phyloP scores from a whole-genome alignment of 225 moss, liverwort and hornwort genomes.

The Marchantia polymorpha region DNA sequence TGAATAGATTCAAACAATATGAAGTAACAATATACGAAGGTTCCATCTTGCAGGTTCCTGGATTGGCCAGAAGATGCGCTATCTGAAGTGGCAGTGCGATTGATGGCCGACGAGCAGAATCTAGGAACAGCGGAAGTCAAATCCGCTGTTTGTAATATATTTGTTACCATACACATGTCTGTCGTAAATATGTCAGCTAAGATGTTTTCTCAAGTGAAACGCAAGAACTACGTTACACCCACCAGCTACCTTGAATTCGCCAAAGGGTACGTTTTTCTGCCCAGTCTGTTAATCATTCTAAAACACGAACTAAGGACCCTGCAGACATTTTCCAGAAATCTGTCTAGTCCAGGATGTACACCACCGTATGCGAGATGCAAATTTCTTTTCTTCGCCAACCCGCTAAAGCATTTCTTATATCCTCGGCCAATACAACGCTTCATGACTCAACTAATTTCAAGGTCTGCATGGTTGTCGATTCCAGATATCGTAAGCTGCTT shows the following conservation, averaged over 20 bases:
- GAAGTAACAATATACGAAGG: neutral
- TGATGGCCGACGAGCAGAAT: constrained; percentile 61
- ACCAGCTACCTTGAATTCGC: constrained; percentile 84
- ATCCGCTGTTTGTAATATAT: constrained; percentile 58
- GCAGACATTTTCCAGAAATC: neutral
- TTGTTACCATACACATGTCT: constrained; percentile 76
- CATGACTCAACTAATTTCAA: neutral
- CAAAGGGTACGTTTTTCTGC: constrained; percentile 49
- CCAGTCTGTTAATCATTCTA: neutral
- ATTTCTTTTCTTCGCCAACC: no score
- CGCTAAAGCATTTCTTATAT: no score
- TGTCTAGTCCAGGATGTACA: no score
- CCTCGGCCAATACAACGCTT: neutral
- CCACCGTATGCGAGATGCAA: no score
- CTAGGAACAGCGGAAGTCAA: constrained; percentile 45
- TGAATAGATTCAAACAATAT: neutral
- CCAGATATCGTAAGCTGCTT: constrained; percentile 57
- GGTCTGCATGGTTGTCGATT: neutral
- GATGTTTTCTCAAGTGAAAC: constrained; percentile 63
- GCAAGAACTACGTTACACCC: constrained; percentile 74
- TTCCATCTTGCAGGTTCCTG: constrained; percentile 48
- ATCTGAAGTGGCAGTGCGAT: constrained; percentile 60
- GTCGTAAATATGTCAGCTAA: constrained; percentile 61
- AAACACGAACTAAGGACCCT: neutral
- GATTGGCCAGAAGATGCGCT: constrained; percentile 89